These are phyloP conservation scores for Quercus engelmannii DNA, from an alignment of 306 rosid genomes.

Conservation along the genomic window DNA sequence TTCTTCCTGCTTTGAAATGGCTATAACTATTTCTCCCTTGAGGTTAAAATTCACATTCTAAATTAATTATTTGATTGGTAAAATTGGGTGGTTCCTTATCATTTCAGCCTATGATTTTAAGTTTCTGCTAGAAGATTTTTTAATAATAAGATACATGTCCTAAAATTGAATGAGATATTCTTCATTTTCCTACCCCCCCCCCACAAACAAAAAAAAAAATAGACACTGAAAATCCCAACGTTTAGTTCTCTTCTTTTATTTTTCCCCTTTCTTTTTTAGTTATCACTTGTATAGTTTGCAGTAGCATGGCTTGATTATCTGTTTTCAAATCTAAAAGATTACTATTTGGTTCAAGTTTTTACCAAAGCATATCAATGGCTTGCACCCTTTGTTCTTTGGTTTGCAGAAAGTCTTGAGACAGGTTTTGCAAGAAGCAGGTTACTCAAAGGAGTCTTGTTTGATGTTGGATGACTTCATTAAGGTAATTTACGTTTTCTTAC, in stretches of 20 bases:
- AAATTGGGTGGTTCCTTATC: neutral
- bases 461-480: conserved; percentile 64
- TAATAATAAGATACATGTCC: neutral
- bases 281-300: neutral
- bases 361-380: neutral
- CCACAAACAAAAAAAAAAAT: neutral
- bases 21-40: neutral
- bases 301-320: neutral
- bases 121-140: neutral
- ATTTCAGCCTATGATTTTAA: neutral
- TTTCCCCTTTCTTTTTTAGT: neutral
- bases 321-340: neutral
- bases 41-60: neutral
- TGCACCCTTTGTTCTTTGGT: conserved; percentile 17
- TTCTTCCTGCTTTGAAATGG: neutral
- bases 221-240: neutral
- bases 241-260: neutral
- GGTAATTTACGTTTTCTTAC: conserved; percentile 38
- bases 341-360: conserved; percentile 1
- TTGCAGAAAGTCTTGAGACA: conserved; percentile 63
- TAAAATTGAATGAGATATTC: neutral
- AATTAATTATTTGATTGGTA: neutral
- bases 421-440: conserved; percentile 81
- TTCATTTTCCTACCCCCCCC: neutral
- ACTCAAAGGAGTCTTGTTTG: conserved; percentile 58